Evolutionary conservation across 2,329 filamentous ascomycete species (phyloP), one percentile per base, ranked within the genome.

Genomic region (Immersiporthe knoxdaviesiana): DNA sequence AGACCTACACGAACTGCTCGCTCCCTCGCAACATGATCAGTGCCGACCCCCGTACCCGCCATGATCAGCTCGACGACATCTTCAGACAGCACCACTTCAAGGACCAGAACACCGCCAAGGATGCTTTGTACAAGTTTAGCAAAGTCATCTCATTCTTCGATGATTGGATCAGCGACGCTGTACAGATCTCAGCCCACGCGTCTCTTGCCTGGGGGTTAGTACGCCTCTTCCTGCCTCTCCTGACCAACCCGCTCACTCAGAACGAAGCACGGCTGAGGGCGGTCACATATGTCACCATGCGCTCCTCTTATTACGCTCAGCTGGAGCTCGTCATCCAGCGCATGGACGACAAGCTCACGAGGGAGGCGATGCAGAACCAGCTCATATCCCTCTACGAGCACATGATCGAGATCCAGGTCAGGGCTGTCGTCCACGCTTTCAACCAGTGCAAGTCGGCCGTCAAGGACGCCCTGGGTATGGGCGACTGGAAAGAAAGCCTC

Each of bases 381-480:
- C 35, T 59, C 30, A 30, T 59, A 21, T 11, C 27, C 18, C 35
- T 59, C 12, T 59, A 59, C 30, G 30, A 59, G 56, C 18, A 27
- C 16, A 59, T 35, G 56, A 59, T 59, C 35, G 56, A 59, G 21
- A 16, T 59, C 18, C 56, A 35, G 4, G 35, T 59, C 56, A 59
- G 24, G 30, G 24, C 11, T 35, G 30, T 59, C 56, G 56, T 59
- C 3, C 56, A 59, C 30, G 56, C 56, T 18, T 59, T 59, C 10
- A 6, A 37, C 21, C 27, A 37, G 10, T 59, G 18, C 32, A 59
- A 37, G 56, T 27, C 56, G 3, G 18, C 18, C 16, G 8, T 37
- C 27, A 59, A 59, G 21, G 56, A 59, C 30, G 12, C 14, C 4
- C 16, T 59, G 18, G 56, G 56, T 11, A 21, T 59, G 1, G 1